These are phyloP conservation scores for Triticum urartu DNA, from an alignment of 176 grass and related monocot genomes.

Conservation along the genomic window DNA sequence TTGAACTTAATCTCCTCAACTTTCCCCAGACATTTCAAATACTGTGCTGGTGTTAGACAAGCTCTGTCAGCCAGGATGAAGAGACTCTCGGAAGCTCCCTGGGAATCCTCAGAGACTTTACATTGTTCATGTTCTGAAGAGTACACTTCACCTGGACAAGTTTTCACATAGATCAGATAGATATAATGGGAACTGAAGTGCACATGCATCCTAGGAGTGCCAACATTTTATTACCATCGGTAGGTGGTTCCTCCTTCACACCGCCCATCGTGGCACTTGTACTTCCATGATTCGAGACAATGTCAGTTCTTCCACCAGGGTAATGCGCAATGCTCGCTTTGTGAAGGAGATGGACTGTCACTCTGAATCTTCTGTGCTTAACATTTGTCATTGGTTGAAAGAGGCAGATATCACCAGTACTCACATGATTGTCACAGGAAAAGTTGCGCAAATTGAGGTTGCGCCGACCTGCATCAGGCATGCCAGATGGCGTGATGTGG, in stretches of 20 bases:
- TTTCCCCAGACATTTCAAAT: constrained; percentile 12
- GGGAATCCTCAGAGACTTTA: neutral
- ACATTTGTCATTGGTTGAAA: neutral
- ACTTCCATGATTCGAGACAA: neutral
- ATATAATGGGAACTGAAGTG: neutral
- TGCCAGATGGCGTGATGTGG: no score
- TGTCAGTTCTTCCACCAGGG: neutral
- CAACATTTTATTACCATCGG: neutral
- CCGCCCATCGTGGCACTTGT: neutral
- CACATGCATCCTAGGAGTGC: neutral
- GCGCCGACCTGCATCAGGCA: neutral
- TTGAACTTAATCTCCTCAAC: neutral
- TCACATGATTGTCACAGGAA: no score
- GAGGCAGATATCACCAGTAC: neutral
- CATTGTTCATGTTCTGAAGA: neutral
- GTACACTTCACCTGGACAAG: neutral
- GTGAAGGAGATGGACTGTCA: constrained; percentile 27
- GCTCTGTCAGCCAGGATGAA: neutral
- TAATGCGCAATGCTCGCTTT: neutral
- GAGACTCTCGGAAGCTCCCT: neutral
- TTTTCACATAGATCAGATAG: neutral
- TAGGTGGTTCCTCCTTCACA: neutral
- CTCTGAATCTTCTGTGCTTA: neutral
- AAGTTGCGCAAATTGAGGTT: neutral
- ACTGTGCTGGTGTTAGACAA: constrained; percentile 2